Evolutionary conservation across 1,284 basidiomycete genomes (phyloP), one percentile per base, ranked within the genome.

Genomic region (Waitea zeae): DNA sequence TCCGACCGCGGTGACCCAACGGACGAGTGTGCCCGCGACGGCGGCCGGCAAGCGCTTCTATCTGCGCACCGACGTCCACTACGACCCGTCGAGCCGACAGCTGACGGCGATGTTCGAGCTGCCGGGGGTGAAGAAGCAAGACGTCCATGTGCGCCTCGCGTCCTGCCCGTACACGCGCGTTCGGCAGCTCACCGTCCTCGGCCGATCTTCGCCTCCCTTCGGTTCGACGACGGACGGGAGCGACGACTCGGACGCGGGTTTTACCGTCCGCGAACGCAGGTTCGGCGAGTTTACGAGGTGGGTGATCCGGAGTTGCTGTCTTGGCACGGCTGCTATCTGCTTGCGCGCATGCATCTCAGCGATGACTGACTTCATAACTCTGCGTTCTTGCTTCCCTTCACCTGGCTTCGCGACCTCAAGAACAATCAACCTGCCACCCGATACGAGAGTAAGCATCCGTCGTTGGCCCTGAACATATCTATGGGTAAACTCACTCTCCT

Each of bases 41-140:
- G 22, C 22, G 7, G 22, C 22, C 7, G 7, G 7, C 22, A 26
- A 7, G 22, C 31, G 37, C 3, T 53, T 49, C 35, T 39, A 38
- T 20, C 63, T 71, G 39, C 61, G 70, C 42, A 54, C 66, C 24
- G 73, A 76, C 50, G 47, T 66, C n/a, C 57, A 65, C 46, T 70
- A 62, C 48, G 57, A 69, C 48, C 44, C 47, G 22, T 49, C 56
- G 15, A 59, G 56, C 30, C 57, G 57, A 44, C 42, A 58, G 33
- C 48, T 77, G 43, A 62, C 60, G 37, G 70, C 65, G 32, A 58
- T 67, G 51, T 61, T 76, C 49, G 73, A 78, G 50, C 52, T 76
- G 17, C 76, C 75, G 6, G 76, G 75, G 18, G 54, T 75, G 43
- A 63, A 60, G 48, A 62, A 58, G 39, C 43, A 49, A 35, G 67